These are phyloP conservation scores for Coprinellus aureogranulatus DNA, from an alignment of 768 basidiomycete species.

Conservation along the genomic window DNA sequence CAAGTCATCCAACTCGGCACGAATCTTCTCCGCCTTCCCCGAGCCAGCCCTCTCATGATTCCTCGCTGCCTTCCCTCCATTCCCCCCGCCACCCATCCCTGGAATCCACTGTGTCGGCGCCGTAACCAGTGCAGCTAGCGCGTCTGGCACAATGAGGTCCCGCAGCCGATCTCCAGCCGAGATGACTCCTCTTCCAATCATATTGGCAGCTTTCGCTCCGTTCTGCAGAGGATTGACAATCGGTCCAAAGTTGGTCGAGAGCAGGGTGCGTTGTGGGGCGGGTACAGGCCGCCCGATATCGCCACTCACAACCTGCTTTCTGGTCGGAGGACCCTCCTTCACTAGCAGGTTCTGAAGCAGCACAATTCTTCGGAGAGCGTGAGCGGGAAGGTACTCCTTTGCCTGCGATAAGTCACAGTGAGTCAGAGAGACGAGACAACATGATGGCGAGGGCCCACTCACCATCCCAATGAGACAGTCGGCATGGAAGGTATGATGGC, in stretches of 20 bases:
- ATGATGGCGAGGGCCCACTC: slow-evolving; percentile 28
- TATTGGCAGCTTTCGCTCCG: slow-evolving; percentile 61
- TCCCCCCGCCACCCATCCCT: slow-evolving; percentile 55
- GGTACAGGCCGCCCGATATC: slow-evolving; percentile 40
- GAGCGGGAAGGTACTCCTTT: slow-evolving; percentile 85
- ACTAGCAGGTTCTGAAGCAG: slow-evolving; percentile 83
- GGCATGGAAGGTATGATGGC: slow-evolving; percentile 96
- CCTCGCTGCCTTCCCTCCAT: slow-evolving; percentile 27
- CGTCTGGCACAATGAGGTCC: slow-evolving; percentile 92
- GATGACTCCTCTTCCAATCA: slow-evolving; percentile 75
- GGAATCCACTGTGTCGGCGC: slow-evolving; percentile 72
- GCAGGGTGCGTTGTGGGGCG: slow-evolving; percentile 56
- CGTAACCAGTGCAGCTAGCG: slow-evolving; percentile 80
- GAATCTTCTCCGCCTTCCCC: slow-evolving; percentile 67
- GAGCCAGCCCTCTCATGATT: slow-evolving; percentile 51
- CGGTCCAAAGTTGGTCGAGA: slow-evolving; percentile 70
- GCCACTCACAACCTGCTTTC: slow-evolving; percentile 23
- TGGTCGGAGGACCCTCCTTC: slow-evolving; percentile 38
- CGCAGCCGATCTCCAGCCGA: slow-evolving; percentile 87
- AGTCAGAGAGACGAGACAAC: slow-evolving; percentile 4
- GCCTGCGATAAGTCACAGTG: slow-evolving; percentile 50
- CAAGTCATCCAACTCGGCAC: slow-evolving; percentile 84
- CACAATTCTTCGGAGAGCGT: slow-evolving; percentile 80
- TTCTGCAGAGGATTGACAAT: slow-evolving; percentile 56
- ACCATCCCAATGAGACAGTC: slow-evolving; percentile 96